Conservation (phyloP, 495 filamentous ascomycete genomes). For the Tuber calosporum region DNA sequence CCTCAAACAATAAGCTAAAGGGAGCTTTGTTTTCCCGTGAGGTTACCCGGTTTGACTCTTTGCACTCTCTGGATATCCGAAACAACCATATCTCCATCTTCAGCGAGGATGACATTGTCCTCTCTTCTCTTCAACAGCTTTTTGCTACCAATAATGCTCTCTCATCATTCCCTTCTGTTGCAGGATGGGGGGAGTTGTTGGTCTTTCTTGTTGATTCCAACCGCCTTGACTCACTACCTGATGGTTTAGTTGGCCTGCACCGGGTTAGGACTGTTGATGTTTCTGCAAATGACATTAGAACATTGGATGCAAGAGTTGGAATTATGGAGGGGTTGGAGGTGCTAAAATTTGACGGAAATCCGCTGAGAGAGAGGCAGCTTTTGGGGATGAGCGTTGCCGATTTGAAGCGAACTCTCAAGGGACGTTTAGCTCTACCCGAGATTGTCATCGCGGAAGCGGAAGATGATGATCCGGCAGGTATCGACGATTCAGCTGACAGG, state of each 20-base stretch:
- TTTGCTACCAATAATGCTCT: conserved; percentile 71
- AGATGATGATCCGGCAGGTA: conserved; percentile 57
- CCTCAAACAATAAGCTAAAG: conserved; percentile 69
- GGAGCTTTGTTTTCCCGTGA: conserved; percentile 61
- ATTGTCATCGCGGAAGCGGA: conserved; percentile 81
- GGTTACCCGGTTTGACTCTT: conserved; percentile 51
- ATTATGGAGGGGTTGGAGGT: conserved; percentile 68
- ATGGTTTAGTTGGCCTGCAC: conserved; percentile 60
- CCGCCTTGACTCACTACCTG: conserved; percentile 62
- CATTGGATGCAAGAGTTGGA: conserved; percentile 68
- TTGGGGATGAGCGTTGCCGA: conserved; percentile 71
- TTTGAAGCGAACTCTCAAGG: conserved; percentile 67
- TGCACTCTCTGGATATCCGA: conserved; percentile 70
- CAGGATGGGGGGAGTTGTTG: conserved; percentile 61
- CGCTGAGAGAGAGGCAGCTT: conserved; percentile 77
- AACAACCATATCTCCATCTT: conserved; percentile 62
- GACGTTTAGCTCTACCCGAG: conserved; percentile 56
- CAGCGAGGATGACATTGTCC: conserved; percentile 49
- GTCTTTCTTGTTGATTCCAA: conserved; percentile 76
- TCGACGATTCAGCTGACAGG: conserved; percentile 73
- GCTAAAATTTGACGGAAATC: conserved; percentile 75
- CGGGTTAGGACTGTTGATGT: conserved; percentile 70
- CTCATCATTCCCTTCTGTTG: conserved; percentile 59
- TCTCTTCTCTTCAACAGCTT: conserved; percentile 69
- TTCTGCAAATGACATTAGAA: conserved; percentile 70